These are phyloP conservation scores for Blastocystis sp. DNA, from an alignment of 352 stramenopile species.

Conservation along the genomic window DNA sequence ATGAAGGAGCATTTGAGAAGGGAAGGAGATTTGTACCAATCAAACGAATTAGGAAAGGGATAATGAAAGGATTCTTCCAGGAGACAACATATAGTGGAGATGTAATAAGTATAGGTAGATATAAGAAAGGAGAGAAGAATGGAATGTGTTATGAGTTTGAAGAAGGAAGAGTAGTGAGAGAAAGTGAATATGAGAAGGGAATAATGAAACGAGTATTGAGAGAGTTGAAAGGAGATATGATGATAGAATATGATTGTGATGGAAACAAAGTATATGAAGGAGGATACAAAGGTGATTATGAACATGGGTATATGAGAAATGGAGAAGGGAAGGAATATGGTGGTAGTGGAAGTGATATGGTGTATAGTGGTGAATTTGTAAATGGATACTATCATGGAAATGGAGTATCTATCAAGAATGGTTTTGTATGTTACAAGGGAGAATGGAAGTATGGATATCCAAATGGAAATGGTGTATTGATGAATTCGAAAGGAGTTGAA, in stretches of 20 bases:
- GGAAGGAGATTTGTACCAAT: background rate
- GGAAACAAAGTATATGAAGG: background rate
- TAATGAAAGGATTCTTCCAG: background rate
- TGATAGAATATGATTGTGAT: background rate
- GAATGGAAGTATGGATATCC: background rate
- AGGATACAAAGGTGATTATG: background rate
- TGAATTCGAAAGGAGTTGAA: background rate
- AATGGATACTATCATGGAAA: background rate
- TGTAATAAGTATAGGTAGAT: background rate
- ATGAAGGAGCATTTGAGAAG: background rate
- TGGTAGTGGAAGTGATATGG: background rate
- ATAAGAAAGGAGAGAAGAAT: background rate
- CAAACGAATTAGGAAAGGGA: background rate
- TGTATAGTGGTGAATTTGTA: background rate
- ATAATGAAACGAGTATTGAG: background rate
- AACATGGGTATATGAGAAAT: background rate
- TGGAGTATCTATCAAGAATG: background rate
- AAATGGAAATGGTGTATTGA: background rate
- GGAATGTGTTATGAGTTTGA: background rate
- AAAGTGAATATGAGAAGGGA: background rate
- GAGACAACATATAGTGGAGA: background rate
- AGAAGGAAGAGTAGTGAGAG: background rate
- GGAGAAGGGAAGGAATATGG: background rate
- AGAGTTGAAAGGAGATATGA: background rate
- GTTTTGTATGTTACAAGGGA: background rate